Percentiles rank a stretch among this genome's conserved stretches.
Evolutionary conservation across 2,329 filamentous ascomycete species (phyloP).

Genomic region (Diaporthe velutina): DNA sequence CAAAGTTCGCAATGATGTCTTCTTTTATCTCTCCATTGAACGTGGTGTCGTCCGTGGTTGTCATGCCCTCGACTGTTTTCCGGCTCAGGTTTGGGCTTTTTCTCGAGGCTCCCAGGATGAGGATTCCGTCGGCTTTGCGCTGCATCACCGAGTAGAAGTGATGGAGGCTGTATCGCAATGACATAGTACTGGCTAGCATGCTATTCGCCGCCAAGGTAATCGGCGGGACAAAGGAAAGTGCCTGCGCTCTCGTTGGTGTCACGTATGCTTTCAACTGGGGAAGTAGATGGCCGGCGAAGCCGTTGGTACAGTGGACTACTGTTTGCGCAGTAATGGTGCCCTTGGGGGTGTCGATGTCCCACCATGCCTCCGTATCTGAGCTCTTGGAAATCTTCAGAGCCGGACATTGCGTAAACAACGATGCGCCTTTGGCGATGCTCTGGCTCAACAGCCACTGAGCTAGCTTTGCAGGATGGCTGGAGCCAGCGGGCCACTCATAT

Average conservation of each 20-base stretch:
- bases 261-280: constrained; percentile 52
- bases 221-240: constrained; percentile 57
- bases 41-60: constrained; percentile 54
- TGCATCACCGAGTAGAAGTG: constrained; percentile 66
- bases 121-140: constrained; percentile 55
- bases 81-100: constrained; percentile 54
- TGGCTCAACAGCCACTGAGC: constrained; percentile 59
- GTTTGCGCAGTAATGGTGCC: constrained; percentile 47
- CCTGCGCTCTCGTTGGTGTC: constrained; percentile 58
- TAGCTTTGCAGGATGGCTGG: constrained; percentile 62
- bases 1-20: constrained; percentile 53
- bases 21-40: constrained; percentile 55
- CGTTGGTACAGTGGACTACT: constrained; percentile 56
- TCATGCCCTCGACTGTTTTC: constrained; percentile 45
- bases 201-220: constrained; percentile 51
- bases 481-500: constrained; percentile 65
- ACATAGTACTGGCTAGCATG: constrained; percentile 55
- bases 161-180: constrained; percentile 58
- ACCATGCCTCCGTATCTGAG: constrained; percentile 41
- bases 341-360: constrained; percentile 51
- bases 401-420: constrained; percentile 58
- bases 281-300: constrained; percentile 52
- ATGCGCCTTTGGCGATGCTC: constrained; percentile 53
- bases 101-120: constrained; percentile 58
- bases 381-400: constrained; percentile 47